Evolutionary conservation across 2,329 filamentous ascomycete species (phyloP), one percentile per base, ranked within the genome.

Genomic region (Penicillium sp.): DNA sequence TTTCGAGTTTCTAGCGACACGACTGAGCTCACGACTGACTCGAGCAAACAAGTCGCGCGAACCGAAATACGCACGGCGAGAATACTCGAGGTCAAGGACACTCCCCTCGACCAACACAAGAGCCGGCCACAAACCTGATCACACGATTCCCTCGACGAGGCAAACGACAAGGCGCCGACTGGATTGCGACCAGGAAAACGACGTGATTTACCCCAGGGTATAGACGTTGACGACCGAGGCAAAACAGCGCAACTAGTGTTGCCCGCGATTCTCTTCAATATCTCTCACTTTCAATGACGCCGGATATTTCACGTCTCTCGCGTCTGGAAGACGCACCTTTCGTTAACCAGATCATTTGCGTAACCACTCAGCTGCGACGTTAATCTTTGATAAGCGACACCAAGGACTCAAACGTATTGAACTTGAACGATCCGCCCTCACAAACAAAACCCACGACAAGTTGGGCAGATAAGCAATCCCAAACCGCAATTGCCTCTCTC

Each of bases 311-410:
- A 49, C 60, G 45, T 39, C 27, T 51, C 27, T 55, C 54, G 61
- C 59, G 60, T 57, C 60, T 55, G 58, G 55, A 60, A 47, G 54
- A 47, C 55, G 55, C 60, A 47, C 54, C 53, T 54, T 40, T 62
- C 55, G 46, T 61, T 61, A 21, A 19, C 41, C 53, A 29, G 39
- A 50, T 58, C 53, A 60, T 54, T 52, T 57, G 57, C 50, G 39
- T 51, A 25, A 25, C 34, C 43, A 29, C 16, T 23, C 49, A 34
- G 44, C 23, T 52, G 51, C 58, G 53, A 31, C 55, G 51, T 57
- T 62, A 50, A 33, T 27, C 21, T 41, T 25, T 21, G 8, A 41
- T 36, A 41, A 43, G 7, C 27, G 23, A 34, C 23, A 29, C 15
- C 13, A 13, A 47, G 4, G 8, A 23, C 23, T 43, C 19, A 27